Evolutionary conservation across 1,139 yeast species (phyloP).

Genomic region (Hyphopichia wangnamkhiaoensis): DNA sequence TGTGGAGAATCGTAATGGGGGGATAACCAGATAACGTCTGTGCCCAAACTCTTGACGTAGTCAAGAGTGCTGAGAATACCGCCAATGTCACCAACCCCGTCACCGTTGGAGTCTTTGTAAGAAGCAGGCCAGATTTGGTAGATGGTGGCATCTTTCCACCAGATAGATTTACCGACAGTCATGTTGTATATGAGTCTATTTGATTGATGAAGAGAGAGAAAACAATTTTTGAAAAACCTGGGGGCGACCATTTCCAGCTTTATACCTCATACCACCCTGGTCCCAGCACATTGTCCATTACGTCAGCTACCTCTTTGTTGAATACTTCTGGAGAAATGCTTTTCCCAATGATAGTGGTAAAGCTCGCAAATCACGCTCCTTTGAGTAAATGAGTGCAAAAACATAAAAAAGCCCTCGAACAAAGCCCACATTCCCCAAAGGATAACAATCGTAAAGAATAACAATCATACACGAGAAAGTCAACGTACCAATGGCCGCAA

Average conservation of each 20-base stretch:
- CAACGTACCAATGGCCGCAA: too few species aligned
- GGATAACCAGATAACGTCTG: constrained; percentile 56
- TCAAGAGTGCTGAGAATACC: constrained; percentile 56
- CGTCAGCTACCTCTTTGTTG: too few species aligned
- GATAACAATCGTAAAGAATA: too few species aligned
- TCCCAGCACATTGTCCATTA: too few species aligned
- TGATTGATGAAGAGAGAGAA: neutral
- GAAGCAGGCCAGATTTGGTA: constrained; percentile 65
- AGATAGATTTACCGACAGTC: constrained; percentile 20
- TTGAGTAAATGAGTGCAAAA: too few species aligned
- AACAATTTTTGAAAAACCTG: neutral
- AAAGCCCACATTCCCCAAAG: too few species aligned
- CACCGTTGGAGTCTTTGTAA: constrained; percentile 57
- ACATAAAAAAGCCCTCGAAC: too few species aligned
- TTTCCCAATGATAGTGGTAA: too few species aligned
- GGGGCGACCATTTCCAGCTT: too few species aligned
- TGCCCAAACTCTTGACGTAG: constrained; percentile 52
- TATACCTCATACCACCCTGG: neutral
- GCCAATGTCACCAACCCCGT: constrained; percentile 57
- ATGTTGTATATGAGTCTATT: constrained; percentile 6
- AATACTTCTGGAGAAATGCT: too few species aligned
- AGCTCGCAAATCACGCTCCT: too few species aligned
- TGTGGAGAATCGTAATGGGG: constrained; percentile 63
- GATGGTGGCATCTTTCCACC: constrained; percentile 62
- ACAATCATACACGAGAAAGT: too few species aligned